phyloP scores from a whole-genome alignment of 805 yeast genomes.

The Barnettozyma botsteinii region DNA sequence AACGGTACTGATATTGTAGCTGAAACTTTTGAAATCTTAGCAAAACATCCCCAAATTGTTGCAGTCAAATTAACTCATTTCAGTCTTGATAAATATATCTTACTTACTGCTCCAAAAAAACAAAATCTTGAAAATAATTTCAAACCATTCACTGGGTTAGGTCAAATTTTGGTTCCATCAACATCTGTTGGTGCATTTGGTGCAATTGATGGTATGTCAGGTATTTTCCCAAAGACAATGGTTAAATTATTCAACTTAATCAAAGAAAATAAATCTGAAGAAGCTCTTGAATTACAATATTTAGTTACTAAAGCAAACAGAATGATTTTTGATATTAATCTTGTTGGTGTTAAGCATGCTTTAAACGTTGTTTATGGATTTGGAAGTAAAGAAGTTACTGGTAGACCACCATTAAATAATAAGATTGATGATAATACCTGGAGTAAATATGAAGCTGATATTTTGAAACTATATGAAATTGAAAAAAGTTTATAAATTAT shows the following conservation, averaged over 20 bases:
- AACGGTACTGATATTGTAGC: conserved; percentile 28
- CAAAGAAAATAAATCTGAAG: conserved; percentile 32
- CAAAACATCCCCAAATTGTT: conserved; percentile 32
- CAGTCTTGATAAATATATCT: conserved; percentile 39
- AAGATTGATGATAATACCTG: conserved; percentile 9
- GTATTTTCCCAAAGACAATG: conserved; percentile 44
- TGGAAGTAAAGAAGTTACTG: conserved; percentile 23
- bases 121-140: conserved; percentile 33
- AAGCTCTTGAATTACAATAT: conserved; percentile 39
- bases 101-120: conserved; percentile 33
- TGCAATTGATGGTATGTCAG: conserved; percentile 47
- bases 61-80: conserved; percentile 41
- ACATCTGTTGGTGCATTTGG: conserved; percentile 40
- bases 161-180: conserved; percentile 45
- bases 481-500: conserved; percentile 9
- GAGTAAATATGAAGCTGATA: conserved; percentile 15
- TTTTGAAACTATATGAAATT: conserved; percentile 14
- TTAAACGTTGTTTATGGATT: conserved; percentile 21
- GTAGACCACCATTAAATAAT: conserved; percentile 29
- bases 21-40: conserved; percentile 24
- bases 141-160: conserved; percentile 44
- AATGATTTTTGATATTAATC: conserved; percentile 28
- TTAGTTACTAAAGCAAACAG: conserved; percentile 35
- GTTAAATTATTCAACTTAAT: conserved; percentile 32
- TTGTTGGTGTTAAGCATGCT: conserved; percentile 29